Conservation (phyloP, 1,284 basidiomycete genomes). For the Puccinia coronata region DNA sequence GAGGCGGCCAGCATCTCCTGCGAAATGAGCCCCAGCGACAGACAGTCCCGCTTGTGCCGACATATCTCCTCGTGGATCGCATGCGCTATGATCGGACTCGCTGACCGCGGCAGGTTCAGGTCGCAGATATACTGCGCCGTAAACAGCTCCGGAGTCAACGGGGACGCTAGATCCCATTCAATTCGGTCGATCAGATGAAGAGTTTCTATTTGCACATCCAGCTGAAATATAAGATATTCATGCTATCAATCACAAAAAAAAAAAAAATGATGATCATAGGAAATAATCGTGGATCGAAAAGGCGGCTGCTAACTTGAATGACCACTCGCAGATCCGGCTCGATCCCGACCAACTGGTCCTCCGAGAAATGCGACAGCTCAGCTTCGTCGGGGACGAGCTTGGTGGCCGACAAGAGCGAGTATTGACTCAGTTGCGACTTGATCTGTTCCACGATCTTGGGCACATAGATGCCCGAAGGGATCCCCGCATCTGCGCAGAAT, state of each 20-base stretch:
- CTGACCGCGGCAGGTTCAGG: constrained; percentile 83
- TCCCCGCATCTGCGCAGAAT: constrained; percentile 83
- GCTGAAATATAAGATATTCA: constrained; percentile 62
- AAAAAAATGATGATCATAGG: neutral
- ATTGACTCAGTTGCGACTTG: constrained; percentile 83
- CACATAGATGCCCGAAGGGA: constrained; percentile 70
- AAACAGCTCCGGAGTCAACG: constrained; percentile 82
- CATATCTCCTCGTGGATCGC: constrained; percentile 92
- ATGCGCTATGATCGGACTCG: constrained; percentile 81
- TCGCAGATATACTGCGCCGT: constrained; percentile 78
- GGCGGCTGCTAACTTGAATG: constrained; percentile 69
- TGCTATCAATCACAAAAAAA: neutral
- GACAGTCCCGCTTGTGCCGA: constrained; percentile 88
- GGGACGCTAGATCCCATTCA: constrained; percentile 93
- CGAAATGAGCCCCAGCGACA: constrained; percentile 81
- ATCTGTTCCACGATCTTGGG: constrained; percentile 82
- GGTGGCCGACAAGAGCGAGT: constrained; percentile 75
- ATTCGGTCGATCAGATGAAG: constrained; percentile 90
- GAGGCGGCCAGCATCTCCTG: constrained; percentile 20
- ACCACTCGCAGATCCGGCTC: constrained; percentile 74
- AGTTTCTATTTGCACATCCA: constrained; percentile 94
- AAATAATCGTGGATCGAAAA: neutral
- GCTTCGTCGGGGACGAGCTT: constrained; percentile 57
- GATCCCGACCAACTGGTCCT: constrained; percentile 53
- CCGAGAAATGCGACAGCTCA: constrained; percentile 51